Evolutionary conservation across 2,329 filamentous ascomycete genomes (phyloP), one percentile per base, ranked within the genome.

Genomic region (Magnaporthiopsis rhizophila): DNA sequence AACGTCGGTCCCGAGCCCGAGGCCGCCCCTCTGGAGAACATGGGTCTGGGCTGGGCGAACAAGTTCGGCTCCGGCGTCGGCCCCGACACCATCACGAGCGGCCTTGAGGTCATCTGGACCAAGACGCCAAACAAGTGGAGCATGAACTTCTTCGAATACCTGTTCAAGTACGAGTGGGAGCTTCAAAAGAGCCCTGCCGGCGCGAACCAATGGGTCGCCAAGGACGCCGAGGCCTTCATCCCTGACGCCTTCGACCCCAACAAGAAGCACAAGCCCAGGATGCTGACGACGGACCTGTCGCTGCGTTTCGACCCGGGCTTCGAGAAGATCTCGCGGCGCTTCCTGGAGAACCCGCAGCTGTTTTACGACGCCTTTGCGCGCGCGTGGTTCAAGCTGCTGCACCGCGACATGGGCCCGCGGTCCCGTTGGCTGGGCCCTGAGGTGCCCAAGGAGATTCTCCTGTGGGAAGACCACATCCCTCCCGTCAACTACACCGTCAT

Each of bases 301-400:
- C 83, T 93, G 64, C 88, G 89, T 69, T 84, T 84, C 73, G 90
- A 92, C 72, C 86, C 88, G 2, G 79, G 69, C 9, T 93, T 90
- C 78, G 87, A 89, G 78, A 91, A 91, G 84, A 90, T 93, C 73
- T 84, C 88, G 24, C 84, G 86, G 63, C 83, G 82, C 70, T 92
- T 86, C 83, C 78, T 88, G 60, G 84, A 86, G 69, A 78, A 92
- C 77, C 87, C 87, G 1, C 82, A 89, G 59, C 77, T 90, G 79
- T 82, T 92, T 56, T 82, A 81, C 64, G 86, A 91, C 66, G 86
- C 83, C 11, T 93, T 92, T 71, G 80, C 83, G 28, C 84, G 85
- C 62, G 90, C 90, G 18, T 93, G 90, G 90, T 93, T 91, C 84
- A 92, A 93, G 85, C 83, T 93, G 58, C 81, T 89, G 45, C 90